Base-by-base conservation (phyloP, 306 rosid species). In the Gastrolobium villosum region DNA sequence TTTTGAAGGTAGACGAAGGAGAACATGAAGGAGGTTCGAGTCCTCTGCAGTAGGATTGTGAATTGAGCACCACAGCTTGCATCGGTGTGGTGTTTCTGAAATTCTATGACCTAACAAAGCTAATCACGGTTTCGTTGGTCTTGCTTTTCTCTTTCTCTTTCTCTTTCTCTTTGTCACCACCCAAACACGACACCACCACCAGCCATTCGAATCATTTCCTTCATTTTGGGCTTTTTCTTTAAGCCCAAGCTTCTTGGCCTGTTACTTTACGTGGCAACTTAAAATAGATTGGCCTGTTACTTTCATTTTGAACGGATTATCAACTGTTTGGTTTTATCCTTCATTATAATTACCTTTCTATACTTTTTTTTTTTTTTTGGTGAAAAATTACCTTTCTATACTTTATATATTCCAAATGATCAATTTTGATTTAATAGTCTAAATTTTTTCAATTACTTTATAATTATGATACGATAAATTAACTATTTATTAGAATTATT, bases 1-100 rank as follows among this genome's bases (percentile, higher is more conserved):
- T 79, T 1, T 13, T 28, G 77, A 53, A 34, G 20, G 34, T 1
- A 65, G 82, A 79, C 7, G 86, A n/a, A n/a, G 44, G 82, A 73
- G 85, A 83, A 76, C 59, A 82, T 3, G 89, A 82, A 57, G 87
- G 81, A 32, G 73, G 60, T 73, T 79, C 71, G 2, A 79, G 74
- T 65, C 65, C 44, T 83, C 78, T 35, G 82, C 79, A 74, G 74
- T 37, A 84, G 1, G 89, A 57, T 7, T 83, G 86, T 3, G 94
- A 68, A 75, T 89, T 92, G 70, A 88, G 82, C 75, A 81, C 84
- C 77, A 84, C 82, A 53, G 76, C 90, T 57, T 84, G 88, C 97
- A 94, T 90, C 81, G 62, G 41, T 43, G 54, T 46, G 49, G 30
- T 50, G 7, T 15, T 61, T 13, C 67, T 7, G 44, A 63, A 30